phyloP scores from a whole-genome alignment of 441 rosid genomes.

The Croton laevigatus region DNA sequence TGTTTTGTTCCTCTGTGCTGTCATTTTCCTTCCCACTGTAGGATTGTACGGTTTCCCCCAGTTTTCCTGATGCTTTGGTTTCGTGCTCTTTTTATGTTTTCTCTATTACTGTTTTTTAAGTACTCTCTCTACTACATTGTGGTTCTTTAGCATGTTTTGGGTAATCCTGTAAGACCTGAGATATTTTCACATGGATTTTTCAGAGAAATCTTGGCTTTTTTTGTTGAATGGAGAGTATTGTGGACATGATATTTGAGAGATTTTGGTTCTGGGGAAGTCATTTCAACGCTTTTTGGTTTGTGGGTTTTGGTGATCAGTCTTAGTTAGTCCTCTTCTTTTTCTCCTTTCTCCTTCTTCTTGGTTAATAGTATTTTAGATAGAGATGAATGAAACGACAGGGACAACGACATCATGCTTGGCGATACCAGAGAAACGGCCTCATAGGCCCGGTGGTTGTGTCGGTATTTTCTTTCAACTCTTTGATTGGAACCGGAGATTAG shows the following conservation, averaged over 20 bases:
- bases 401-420: constrained; percentile 50
- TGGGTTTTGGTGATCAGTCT: neutral
- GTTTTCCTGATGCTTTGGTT: constrained; percentile 1
- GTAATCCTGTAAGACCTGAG: neutral
- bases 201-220: constrained; percentile 6
- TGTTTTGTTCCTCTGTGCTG: constrained; percentile 20
- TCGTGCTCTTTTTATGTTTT: neutral
- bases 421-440: constrained; percentile 60
- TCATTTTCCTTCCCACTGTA: constrained; percentile 21
- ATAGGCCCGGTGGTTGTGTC: constrained; percentile 73
- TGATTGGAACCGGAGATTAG: constrained; percentile 80
- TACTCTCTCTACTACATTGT: constrained; percentile 18
- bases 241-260: constrained; percentile 18
- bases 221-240: constrained; percentile 20
- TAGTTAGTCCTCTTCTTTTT: neutral
- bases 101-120: neutral
- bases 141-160: constrained; percentile 4
- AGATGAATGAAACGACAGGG: constrained; percentile 50
- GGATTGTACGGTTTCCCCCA: constrained; percentile 17
- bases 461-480: constrained; percentile 88
- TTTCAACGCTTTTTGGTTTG: neutral
- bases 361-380: constrained; percentile 23
- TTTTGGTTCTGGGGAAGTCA: constrained; percentile 2
- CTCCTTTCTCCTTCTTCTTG: neutral
- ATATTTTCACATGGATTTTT: constrained; percentile 12